Evolutionary conservation across 805 yeast species (phyloP).

Genomic region (Pichia ethanolica): DNA sequence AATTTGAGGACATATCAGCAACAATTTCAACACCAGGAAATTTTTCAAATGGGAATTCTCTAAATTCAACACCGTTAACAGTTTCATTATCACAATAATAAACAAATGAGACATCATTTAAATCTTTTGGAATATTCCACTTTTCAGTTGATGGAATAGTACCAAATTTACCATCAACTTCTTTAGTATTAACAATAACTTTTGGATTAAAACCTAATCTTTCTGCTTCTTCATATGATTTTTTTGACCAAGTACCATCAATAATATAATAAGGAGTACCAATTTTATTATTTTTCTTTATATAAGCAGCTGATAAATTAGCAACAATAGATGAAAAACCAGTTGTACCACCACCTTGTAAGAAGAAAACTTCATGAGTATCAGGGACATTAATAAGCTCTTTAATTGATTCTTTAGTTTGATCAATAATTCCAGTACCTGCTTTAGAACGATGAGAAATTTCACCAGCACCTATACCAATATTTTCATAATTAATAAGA

Average conservation of each 20-base stretch:
- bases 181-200: slow-evolving; percentile 58
- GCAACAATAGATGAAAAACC: slow-evolving; percentile 87
- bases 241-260: slow-evolving; percentile 92
- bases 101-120: slow-evolving; percentile 67
- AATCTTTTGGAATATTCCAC: slow-evolving; percentile 57
- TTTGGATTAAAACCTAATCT: slow-evolving; percentile 76
- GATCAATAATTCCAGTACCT: slow-evolving; percentile 70
- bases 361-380: slow-evolving; percentile 86
- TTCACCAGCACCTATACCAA: slow-evolving; percentile 88
- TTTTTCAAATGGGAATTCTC: slow-evolving; percentile 39
- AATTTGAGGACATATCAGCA: slow-evolving; percentile 92
- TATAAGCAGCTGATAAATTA: slow-evolving; percentile 67
- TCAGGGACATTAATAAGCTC: slow-evolving; percentile 74
- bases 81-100: slow-evolving; percentile 97
- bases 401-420: slow-evolving; percentile 59
- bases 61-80: slow-evolving; percentile 87
- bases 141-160: slow-evolving; percentile 56
- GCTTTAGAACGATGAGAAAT: slow-evolving; percentile 90
- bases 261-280: slow-evolving; percentile 83
- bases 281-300: slow-evolving; percentile 57
- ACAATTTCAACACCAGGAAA: slow-evolving; percentile 73
- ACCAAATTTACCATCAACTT: slow-evolving; percentile 49
- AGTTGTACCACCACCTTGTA: slow-evolving; percentile 98
- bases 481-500: slow-evolving; percentile 58
- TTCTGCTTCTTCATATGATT: slow-evolving; percentile 77